A percentile compares a stretch with the other conserved stretches of the same genome.
Evolutionary conservation across 108 stramenopile species (phyloP).

Genomic region (Stephanodiscus minutulus): DNA sequence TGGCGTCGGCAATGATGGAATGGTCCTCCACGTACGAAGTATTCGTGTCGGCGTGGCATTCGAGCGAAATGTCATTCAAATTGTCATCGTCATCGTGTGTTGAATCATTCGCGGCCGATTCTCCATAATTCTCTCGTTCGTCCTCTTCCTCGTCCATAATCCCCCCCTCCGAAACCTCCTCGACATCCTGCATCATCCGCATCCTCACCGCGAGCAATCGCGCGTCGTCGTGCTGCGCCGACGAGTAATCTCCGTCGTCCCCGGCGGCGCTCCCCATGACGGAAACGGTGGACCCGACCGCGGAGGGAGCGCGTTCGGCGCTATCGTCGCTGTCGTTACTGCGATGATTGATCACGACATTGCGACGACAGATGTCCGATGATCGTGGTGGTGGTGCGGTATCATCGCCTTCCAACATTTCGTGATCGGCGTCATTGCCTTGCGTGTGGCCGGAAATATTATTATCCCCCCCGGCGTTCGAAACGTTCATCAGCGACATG

Average conservation of each 20-base stretch:
- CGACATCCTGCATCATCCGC: constrained; percentile 39
- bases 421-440: too few species aligned
- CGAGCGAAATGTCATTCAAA: constrained; percentile 34
- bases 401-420: neutral
- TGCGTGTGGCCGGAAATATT: neutral
- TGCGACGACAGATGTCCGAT: too few species aligned
- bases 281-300: constrained; percentile 36
- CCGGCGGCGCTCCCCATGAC: constrained; percentile 37
- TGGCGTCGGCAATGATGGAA: neutral
- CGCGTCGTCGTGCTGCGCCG: constrained; percentile 2
- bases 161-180: constrained; percentile 5
- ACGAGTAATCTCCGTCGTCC: constrained; percentile 15
- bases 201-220: constrained; percentile 24
- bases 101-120: neutral
- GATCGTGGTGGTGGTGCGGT: neutral
- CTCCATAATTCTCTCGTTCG: neutral
- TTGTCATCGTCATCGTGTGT: neutral
- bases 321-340: constrained; percentile 20
- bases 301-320: constrained; percentile 7
- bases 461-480: neutral
- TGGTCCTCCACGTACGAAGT: constrained; percentile 20
- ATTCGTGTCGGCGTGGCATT: constrained; percentile 26
- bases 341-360: neutral
- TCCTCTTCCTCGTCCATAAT: neutral
- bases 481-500: neutral